Base-by-base conservation (phyloP, 2,329 filamentous ascomycete species). In the Raffaelea ambrosiae region DNA sequence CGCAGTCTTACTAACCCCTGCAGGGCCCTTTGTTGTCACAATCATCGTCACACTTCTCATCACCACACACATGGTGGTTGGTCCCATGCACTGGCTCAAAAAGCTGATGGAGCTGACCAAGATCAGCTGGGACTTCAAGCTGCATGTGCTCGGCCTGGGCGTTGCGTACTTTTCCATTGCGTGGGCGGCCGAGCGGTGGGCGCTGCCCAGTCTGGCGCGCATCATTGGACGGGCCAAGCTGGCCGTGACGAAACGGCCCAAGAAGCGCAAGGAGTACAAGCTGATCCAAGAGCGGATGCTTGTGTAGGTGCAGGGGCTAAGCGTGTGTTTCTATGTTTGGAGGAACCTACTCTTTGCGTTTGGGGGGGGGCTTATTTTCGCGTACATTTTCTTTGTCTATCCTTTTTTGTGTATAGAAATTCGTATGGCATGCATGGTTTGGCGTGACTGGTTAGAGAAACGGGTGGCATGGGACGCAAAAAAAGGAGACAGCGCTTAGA, bases 261-360 rank as follows among this genome's bases (percentile, higher is more conserved):
- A 96, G 70, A 81, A 84, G 66, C 77, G 89, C 54, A 95, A 95
- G 66, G 73, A 83, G 67, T 96, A 96, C 62, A 97, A 97, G 68
- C 57, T 88, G 19, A 83, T 96, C 26, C 61, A 79, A 44, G 85
- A 93, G 60, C 71, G 78, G 48, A 85, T 84, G 76, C 66, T 67
- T 47, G 62, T 61, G 40, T 71, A 55, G 49, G 35, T 33, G 41
- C n/a, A n/a, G 20, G 8, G 14, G 20, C 19, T 23, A 5, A 5
- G 11, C 5, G 20, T 14, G 4, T 23, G 11, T 5, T 20, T 20
- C n/a, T 20, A 7, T 29, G 26, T 29, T 29, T 29, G 7, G 8
- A 38, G 35, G 35, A 38, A 10, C 7, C 13, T 13, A 29, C 26
- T 29, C 7, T 29, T 29, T 29, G 35, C 35, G 16, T n/a, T 38